Base-by-base conservation (phyloP, 352 stramenopile species). In the Pythium brachiatum region DNA sequence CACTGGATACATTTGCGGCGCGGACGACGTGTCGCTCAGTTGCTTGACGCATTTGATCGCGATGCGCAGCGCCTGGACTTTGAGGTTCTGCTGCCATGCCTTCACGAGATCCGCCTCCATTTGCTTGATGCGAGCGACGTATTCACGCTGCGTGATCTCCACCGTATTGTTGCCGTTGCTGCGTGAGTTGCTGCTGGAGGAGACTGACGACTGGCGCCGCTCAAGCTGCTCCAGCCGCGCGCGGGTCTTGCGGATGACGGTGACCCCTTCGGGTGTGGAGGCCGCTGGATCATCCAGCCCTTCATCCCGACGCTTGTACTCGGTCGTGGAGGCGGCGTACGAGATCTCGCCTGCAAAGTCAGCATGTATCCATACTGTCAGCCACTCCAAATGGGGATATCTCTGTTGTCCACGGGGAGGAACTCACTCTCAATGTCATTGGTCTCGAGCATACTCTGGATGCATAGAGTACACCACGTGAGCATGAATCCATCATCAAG, bases 31-130 rank as follows among this genome's bases (percentile, higher is more conserved):
- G 65, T 97, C 88, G 0, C 78, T 81, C 1, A 98, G 69, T 9
- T 97, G 69, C 57, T 97, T 98, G 9, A 96, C 80, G 51, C 85
- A 87, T 65, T 97, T 95, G 63, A 98, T 96, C 0, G 90, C 85
- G 58, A 97, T 87, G 4, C 94, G 92, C 7, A 98, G 79, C 1
- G 87, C 85, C 29, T 85, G 68, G 2, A 98, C 92, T 53, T 96
- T 95, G 38, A 96, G 75, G 31, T 97, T 92, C 16, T 87, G 78
- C 15, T 83, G 62, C 92, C 92, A 98, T 7, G 72, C 87, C 4
- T 68, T 62, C 1, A 86, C 64, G 27, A 96, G 60, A 31, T 88
- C 73, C 20, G 62, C 74, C 44, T 95, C 57, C 77, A 97, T 89
- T 39, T 81, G 73, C 44, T 89, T 81, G 38, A 97, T 77, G 0